Evolutionary conservation across 305 asterid genomes (phyloP), one percentile per base, ranked within the genome.

Genomic region (Solanum hybrid): DNA sequence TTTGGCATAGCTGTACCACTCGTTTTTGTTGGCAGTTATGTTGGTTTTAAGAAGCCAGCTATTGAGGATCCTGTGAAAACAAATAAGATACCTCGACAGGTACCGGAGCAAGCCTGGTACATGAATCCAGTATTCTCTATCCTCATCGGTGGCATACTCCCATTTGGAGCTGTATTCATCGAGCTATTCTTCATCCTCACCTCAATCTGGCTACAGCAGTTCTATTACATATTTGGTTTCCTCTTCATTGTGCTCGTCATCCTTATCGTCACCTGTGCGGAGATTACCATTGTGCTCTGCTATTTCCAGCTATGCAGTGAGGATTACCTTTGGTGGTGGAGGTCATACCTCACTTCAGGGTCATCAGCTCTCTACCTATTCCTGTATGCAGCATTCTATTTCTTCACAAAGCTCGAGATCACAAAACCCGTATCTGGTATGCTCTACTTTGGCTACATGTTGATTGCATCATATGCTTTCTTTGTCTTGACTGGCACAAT

Each of bases 301-400:
- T 96, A 96, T 90, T 96, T 96, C 97, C 98, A 96, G 89, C 95
- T 96, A 61, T 95, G 99, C 94, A 95, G 99, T 36, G 99, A 97
- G 95, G 99, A 97, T 91, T 97, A 96, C 89, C 92, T 94, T 14
- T 96, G 99, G 99, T 97, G 99, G 99, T 97, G 98, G 99, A 94
- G 99, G 80, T 95, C 99, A 6, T 97, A 96, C 91, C 94, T 96
- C 39, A 97, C 99, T 27, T 94, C 99, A 10, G 99, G 99, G 11
- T 97, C 99, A 13, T 97, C 99, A 1, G 99, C 99, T 8, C 87
- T 97, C 65, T 96, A 97, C 92, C 96, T 96, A 38, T 97, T 97
- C 94, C 95, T 97, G 32, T 97, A 96, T 76, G 95, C 98, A 20
- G 97, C 94, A 36, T 95, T 96, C 93, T 97, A 97, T 94, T 97